Percentiles rank a stretch among this genome's conserved stretches.
Evolutionary conservation across 768 basidiomycete genomes (phyloP).

Genomic region (Sporobolomyces roseus): DNA sequence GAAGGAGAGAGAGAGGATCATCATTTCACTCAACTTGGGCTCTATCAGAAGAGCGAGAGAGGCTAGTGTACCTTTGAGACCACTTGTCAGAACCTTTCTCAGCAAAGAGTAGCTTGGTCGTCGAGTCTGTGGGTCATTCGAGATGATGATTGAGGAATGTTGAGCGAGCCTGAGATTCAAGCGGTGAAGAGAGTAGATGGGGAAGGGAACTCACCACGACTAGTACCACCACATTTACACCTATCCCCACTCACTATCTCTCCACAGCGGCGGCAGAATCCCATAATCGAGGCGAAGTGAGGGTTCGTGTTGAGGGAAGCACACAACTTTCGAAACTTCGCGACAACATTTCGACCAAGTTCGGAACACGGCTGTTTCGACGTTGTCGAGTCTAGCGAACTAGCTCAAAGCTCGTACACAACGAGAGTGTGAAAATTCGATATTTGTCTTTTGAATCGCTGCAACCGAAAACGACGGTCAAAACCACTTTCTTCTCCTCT

Average conservation of each 20-base stretch:
- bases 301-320: too few relatives aligned
- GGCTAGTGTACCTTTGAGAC: slow-evolving; percentile 21
- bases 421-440: too few relatives aligned
- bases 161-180: too few relatives aligned
- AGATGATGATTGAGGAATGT: neutral
- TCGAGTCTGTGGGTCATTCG: slow-evolving; percentile 3
- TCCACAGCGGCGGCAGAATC: slow-evolving; percentile 36
- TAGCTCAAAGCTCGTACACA: too few relatives aligned
- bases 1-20: neutral
- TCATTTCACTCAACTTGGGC: neutral
- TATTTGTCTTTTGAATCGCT: too few relatives aligned
- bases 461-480: too few relatives aligned
- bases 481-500: too few relatives aligned
- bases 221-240: slow-evolving; percentile 31
- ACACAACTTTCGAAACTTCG: too few relatives aligned
- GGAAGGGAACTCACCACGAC: slow-evolving; percentile 11
- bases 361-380: too few relatives aligned
- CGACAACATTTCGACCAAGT: too few relatives aligned
- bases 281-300: slow-evolving; percentile 14
- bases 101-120: slow-evolving; percentile 10
- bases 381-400: too few relatives aligned
- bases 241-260: slow-evolving; percentile 8
- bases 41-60: neutral
- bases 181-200: too few relatives aligned
- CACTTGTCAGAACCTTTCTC: slow-evolving; percentile 9